A percentile compares a stretch with the other conserved stretches of the same genome.
These are phyloP conservation scores for Lagerstroemia speciosa DNA, from an alignment of 345 rosid genomes.

Conservation along the genomic window DNA sequence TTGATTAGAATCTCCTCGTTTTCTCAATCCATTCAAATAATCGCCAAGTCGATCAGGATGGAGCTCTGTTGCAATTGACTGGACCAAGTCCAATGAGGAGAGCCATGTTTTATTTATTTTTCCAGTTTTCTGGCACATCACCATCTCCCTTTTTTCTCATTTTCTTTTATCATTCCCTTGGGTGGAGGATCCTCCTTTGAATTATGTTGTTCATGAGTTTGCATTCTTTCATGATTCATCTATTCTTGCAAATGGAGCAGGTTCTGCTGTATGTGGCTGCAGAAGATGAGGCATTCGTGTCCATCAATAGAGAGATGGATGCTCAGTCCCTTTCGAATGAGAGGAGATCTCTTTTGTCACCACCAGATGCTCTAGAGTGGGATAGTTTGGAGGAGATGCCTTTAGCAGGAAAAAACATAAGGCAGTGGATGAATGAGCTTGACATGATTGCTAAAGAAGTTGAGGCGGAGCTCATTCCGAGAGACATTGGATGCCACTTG, in stretches of 20 bases:
- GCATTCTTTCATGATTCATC: not conserved
- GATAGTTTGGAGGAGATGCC: slow-evolving; percentile 44
- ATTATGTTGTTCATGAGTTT: not conserved
- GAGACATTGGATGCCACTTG: slow-evolving; percentile 77
- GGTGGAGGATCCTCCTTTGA: not conserved
- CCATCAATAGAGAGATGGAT: slow-evolving; percentile 50
- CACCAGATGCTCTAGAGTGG: slow-evolving; percentile 31
- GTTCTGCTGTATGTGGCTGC: slow-evolving; percentile 74
- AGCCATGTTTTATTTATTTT: not conserved
- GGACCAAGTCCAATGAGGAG: not conserved
- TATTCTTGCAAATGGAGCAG: slow-evolving; percentile 23
- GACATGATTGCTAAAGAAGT: slow-evolving; percentile 67
- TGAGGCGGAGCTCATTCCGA: slow-evolving; percentile 68
- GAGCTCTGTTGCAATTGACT: not conserved
- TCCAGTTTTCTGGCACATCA: too few relatives aligned
- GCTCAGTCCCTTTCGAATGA: slow-evolving; percentile 41
- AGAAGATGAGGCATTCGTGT: slow-evolving; percentile 77
- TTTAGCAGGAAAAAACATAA: slow-evolving; percentile 51
- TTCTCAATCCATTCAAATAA: not conserved
- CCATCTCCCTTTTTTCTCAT: not conserved
- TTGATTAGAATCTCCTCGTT: not conserved
- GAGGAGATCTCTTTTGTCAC: slow-evolving; percentile 28
- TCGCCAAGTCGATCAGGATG: not conserved
- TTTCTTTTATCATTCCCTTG: not conserved
- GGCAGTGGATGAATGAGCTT: slow-evolving; percentile 58